Conservation (phyloP, 768 basidiomycete genomes). For the Pulveroboletus sp. region DNA sequence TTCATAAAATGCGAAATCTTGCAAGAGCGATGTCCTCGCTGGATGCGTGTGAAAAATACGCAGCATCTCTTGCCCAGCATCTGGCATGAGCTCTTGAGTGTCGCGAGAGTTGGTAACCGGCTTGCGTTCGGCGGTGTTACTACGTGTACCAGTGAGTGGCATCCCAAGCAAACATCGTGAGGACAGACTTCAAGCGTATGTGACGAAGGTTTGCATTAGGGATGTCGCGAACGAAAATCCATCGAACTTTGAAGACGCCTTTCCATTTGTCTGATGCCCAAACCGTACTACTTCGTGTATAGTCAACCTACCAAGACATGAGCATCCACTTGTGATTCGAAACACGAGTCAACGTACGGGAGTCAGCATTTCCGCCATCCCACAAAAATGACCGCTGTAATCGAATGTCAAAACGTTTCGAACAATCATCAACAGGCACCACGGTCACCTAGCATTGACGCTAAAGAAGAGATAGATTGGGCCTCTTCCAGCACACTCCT, state of each 20-base stretch:
- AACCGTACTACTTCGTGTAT: conserved; percentile 89
- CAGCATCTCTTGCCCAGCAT: conserved; percentile 95
- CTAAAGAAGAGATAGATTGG: conserved; percentile 99
- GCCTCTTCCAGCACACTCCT: conserved; percentile 85
- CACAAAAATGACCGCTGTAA: conserved; percentile 90
- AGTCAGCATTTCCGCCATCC: conserved; percentile 97
- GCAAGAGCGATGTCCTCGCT: conserved; percentile 85
- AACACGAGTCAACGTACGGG: conserved; percentile 47
- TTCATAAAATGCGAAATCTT: conserved; percentile 92
- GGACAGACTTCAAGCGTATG: conserved; percentile 71
- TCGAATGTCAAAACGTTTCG: conserved; percentile 7
- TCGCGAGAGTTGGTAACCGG: conserved; percentile 98
- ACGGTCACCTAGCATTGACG: conserved; percentile 75
- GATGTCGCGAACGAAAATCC: conserved; percentile 96
- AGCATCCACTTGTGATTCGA: not conserved
- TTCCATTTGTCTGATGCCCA: conserved; percentile 99
- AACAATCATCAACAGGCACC: conserved; percentile 1
- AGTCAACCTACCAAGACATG: conserved; percentile 61
- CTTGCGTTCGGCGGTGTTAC: conserved; percentile 97
- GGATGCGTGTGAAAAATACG: conserved; percentile 93
- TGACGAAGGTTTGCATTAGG: conserved; percentile 86
- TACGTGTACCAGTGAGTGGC: conserved; percentile 31
- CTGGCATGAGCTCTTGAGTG: conserved; percentile 93
- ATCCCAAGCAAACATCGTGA: conserved; percentile 1
- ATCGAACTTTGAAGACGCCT: conserved; percentile 95